A percentile compares a stretch with the other conserved stretches of the same genome.
phyloP scores from a whole-genome alignment of 352 stramenopile genomes.

The Pythium brachiatum region DNA sequence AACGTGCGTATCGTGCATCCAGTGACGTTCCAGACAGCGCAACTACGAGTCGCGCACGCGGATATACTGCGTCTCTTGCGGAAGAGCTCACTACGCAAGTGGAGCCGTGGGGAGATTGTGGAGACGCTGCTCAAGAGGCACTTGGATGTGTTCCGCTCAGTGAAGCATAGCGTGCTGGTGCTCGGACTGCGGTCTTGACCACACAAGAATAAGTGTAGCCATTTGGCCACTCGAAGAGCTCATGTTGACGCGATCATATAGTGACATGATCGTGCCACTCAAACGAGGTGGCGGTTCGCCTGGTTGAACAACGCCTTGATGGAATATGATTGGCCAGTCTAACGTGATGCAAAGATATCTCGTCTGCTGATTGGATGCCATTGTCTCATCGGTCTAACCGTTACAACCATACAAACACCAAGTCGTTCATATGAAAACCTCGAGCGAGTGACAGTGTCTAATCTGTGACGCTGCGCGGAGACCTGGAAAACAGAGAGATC shows the following conservation, averaged over 20 bases:
- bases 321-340: constrained; percentile 13
- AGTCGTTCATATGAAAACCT: constrained; percentile 1
- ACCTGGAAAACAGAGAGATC: constrained; percentile 9
- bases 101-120: constrained; percentile 20
- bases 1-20: constrained; percentile 26
- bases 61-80: constrained; percentile 14
- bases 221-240: constrained; percentile 6
- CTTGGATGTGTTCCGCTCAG: constrained; percentile 38
- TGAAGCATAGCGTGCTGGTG: constrained; percentile 30
- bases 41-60: constrained; percentile 19
- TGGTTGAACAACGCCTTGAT: neutral
- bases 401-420: constrained; percentile 8
- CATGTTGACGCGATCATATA: constrained; percentile 17
- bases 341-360: constrained; percentile 10
- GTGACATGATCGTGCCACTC: constrained; percentile 14
- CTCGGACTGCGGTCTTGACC: constrained; percentile 11
- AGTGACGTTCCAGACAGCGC: constrained; percentile 12
- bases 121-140: constrained; percentile 25
- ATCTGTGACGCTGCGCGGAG: constrained; percentile 18
- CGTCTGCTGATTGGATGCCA: neutral
- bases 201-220: constrained; percentile 18
- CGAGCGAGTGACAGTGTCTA: constrained; percentile 7
- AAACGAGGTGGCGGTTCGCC: neutral
- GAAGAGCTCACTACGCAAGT: neutral
- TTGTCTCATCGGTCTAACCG: constrained; percentile 4